Evolutionary conservation across 2,329 filamentous ascomycete genomes (phyloP).

Genomic region (Elsinoe ampelina): DNA sequence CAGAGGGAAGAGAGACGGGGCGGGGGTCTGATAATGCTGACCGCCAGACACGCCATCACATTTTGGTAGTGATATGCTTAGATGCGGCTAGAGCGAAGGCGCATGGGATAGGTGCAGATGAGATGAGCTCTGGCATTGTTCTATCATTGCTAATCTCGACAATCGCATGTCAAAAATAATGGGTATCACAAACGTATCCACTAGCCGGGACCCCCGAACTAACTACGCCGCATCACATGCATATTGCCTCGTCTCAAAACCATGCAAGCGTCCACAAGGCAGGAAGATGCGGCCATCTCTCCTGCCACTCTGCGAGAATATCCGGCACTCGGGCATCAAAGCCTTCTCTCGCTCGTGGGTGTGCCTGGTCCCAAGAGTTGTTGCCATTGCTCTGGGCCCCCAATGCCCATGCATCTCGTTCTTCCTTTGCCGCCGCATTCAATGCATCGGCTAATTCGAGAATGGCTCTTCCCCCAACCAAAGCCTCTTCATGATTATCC

Average conservation of each 20-base stretch:
- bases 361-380: constrained; percentile 63
- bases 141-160: no score
- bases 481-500: constrained; percentile 94
- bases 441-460: constrained; percentile 79
- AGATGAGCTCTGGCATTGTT: no score
- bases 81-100: not conserved
- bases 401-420: constrained; percentile 65
- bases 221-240: constrained; percentile 8
- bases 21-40: not conserved
- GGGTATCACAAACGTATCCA: not conserved
- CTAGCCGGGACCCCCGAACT: not conserved
- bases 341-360: constrained; percentile 56
- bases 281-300: constrained; percentile 83
- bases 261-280: constrained; percentile 91
- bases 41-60: not conserved
- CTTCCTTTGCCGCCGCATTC: constrained; percentile 70
- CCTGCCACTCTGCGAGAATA: constrained; percentile 86
- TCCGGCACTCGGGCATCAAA: constrained; percentile 94
- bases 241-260: constrained; percentile 43
- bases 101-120: not conserved
- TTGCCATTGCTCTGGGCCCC: constrained; percentile 32
- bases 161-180: not conserved
- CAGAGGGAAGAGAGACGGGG: not conserved
- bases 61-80: no score
- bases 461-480: constrained; percentile 83